phyloP scores from a whole-genome alignment of 2,329 filamentous ascomycete genomes.

The Cladophialophora psammophila region DNA sequence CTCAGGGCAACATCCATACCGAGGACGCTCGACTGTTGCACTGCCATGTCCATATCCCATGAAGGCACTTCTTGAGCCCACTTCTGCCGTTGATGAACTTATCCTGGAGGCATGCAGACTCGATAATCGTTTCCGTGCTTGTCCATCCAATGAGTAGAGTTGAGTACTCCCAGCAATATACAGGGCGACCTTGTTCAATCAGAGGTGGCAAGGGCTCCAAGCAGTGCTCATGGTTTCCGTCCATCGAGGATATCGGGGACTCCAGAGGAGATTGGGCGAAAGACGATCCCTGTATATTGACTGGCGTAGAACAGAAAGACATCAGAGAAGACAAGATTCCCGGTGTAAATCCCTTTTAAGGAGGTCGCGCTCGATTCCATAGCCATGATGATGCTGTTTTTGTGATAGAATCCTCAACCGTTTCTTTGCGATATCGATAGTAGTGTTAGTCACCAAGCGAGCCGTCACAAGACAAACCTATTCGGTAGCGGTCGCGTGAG shows the following conservation, averaged over 20 bases:
- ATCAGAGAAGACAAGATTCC: not conserved
- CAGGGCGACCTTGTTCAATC: not conserved
- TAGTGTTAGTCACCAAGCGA: not conserved
- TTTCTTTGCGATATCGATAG: not conserved
- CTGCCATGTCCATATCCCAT: not conserved
- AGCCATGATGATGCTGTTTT: not conserved
- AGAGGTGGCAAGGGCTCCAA: not conserved
- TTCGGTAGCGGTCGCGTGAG: not conserved
- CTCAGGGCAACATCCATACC: not conserved
- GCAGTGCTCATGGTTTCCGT: not conserved
- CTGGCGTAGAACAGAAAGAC: not conserved
- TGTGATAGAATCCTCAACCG: not conserved
- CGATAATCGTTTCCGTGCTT: not conserved
- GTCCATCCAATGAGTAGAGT: not conserved
- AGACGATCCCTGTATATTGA: no score
- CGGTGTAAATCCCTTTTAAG: not conserved
- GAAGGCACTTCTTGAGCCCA: not conserved
- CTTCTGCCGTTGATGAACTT: not conserved
- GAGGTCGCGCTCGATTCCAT: not conserved
- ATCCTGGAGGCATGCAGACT: not conserved
- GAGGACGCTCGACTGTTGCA: not conserved
- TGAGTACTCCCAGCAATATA: not conserved
- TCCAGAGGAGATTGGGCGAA: no score
- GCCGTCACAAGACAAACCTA: not conserved
- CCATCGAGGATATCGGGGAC: no score